Evolutionary conservation across 2,329 filamentous ascomycete genomes (phyloP).

Genomic region (Neofusicoccum cordaticola): DNA sequence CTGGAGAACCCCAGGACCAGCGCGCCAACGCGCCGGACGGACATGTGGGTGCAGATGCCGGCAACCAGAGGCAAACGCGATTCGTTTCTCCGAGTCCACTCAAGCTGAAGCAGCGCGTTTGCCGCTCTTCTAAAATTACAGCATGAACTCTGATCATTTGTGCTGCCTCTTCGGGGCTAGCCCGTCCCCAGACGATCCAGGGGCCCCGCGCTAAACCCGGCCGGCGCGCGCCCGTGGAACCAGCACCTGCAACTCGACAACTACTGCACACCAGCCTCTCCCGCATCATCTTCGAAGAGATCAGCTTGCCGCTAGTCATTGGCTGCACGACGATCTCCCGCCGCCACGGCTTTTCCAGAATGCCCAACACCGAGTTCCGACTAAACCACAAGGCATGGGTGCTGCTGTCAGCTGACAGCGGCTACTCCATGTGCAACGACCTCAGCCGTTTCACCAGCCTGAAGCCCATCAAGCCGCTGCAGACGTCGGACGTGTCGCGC

Average conservation of each 20-base stretch:
- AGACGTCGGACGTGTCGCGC: conserved; percentile 1
- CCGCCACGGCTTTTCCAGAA: neutral
- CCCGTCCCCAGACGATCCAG: neutral
- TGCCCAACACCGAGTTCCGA: neutral
- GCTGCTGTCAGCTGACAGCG: conserved; percentile 8
- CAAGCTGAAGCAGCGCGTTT: too few species aligned
- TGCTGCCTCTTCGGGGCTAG: too few species aligned
- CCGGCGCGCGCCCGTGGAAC: neutral
- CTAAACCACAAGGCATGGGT: conserved; percentile 8
- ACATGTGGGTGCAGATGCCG: too few species aligned
- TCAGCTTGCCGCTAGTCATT: neutral
- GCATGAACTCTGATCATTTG: too few species aligned
- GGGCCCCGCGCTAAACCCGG: neutral
- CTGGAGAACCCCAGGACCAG: too few species aligned
- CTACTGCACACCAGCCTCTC: neutral
- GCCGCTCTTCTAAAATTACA: too few species aligned
- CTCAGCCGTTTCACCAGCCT: conserved; percentile 8
- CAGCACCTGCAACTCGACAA: neutral
- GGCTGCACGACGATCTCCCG: neutral
- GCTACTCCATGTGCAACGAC: conserved; percentile 15
- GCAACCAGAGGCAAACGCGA: too few species aligned
- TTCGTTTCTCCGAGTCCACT: too few species aligned
- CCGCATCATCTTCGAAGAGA: neutral
- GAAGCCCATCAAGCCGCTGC: conserved; percentile 7
- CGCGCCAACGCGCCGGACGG: too few species aligned